A percentile compares a stretch with the other conserved stretches of the same genome.
Conservation (phyloP, 176 grass and related monocot genomes). For the Eragrostis curvula region DNA sequence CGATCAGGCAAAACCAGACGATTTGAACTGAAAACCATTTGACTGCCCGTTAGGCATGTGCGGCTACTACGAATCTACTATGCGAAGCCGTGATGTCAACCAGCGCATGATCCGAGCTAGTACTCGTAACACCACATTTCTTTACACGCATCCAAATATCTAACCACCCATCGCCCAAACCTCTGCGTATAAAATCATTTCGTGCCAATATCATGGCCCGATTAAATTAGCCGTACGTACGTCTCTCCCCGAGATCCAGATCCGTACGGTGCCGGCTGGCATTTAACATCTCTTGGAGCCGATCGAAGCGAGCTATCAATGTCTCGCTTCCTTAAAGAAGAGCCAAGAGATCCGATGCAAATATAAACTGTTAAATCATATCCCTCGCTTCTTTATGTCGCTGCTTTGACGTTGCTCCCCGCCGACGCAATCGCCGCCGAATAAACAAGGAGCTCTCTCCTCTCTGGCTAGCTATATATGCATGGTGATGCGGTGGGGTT, state of each 20-base stretch:
- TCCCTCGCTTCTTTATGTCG: not conserved
- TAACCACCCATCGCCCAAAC: not conserved
- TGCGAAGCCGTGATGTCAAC: not conserved
- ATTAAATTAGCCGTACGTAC: not conserved
- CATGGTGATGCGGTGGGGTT: not conserved
- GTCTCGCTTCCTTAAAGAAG: slow-evolving; percentile 6
- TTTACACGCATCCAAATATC: not conserved
- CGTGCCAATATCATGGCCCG: not conserved
- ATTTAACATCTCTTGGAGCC: not conserved
- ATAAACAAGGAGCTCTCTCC: not conserved
- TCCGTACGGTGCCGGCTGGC: not conserved
- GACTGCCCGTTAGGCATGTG: not conserved
- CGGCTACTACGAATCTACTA: not conserved
- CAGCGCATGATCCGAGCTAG: not conserved
- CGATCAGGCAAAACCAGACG: too few species aligned
- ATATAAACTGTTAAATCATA: not conserved
- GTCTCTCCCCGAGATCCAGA: not conserved
- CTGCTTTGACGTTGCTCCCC: not conserved
- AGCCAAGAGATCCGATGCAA: slow-evolving; percentile 27
- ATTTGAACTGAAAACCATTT: not conserved
- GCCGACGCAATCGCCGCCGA: slow-evolving; percentile 4
- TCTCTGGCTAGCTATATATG: too few species aligned
- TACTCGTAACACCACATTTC: not conserved
- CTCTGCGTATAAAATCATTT: not conserved
- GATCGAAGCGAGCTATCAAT: slow-evolving; percentile 19